These are phyloP conservation scores for Albatrellus ellisii DNA, from an alignment of 768 basidiomycete genomes.

Conservation along the genomic window DNA sequence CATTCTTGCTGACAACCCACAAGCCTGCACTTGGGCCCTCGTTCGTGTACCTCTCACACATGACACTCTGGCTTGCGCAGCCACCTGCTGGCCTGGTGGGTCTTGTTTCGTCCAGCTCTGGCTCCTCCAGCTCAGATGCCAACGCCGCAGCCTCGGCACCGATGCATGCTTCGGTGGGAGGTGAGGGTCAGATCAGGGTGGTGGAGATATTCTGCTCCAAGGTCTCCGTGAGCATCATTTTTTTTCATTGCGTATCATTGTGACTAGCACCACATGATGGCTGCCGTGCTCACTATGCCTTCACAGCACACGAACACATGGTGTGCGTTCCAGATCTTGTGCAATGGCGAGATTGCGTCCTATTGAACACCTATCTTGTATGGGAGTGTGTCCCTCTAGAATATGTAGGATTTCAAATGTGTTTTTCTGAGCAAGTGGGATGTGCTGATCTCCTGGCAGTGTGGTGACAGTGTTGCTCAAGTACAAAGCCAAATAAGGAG, in stretches of 20 bases:
- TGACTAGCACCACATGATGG: background rate
- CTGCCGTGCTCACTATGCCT: too few relatives aligned
- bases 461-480: too few relatives aligned
- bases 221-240: constrained; percentile 13
- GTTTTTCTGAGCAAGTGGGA: too few relatives aligned
- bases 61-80: constrained; percentile 53
- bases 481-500: too few relatives aligned
- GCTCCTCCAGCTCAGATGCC: background rate
- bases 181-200: constrained; percentile 12
- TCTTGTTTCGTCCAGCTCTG: background rate
- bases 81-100: background rate
- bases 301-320: background rate
- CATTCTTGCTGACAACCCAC: constrained; percentile 25
- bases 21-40: constrained; percentile 71
- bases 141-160: background rate
- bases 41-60: constrained; percentile 60
- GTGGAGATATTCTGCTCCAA: constrained; percentile 20
- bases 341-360: too few relatives aligned
- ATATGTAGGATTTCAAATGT: too few relatives aligned
- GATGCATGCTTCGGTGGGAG: constrained; percentile 13
- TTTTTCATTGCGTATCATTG: too few relatives aligned
- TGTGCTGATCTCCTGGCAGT: too few relatives aligned
- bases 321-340: background rate
- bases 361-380: too few relatives aligned
- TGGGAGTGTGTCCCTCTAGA: too few relatives aligned